A percentile compares a stretch with the other conserved stretches of the same genome.
These are phyloP conservation scores for Trichoderma afroharzianum DNA, from an alignment of 2,329 filamentous ascomycete species.

Conservation along the genomic window DNA sequence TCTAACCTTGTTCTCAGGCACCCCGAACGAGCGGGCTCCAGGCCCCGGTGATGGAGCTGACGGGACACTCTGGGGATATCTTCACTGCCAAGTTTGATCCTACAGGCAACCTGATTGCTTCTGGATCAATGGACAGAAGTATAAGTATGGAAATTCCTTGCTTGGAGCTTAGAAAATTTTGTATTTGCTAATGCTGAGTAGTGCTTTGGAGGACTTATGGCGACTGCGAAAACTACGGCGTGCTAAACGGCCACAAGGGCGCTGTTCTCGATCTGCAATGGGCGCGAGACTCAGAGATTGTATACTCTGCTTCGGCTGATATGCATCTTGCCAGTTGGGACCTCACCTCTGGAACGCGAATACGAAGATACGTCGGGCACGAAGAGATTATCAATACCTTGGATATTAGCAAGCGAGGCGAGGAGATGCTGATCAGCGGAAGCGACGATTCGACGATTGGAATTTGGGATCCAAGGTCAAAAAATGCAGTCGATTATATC, in stretches of 20 bases:
- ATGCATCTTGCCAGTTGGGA: conserved; percentile 95
- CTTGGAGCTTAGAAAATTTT: background rate
- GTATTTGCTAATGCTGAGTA: conserved; percentile 34
- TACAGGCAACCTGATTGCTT: conserved; percentile 83
- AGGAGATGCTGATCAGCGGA: conserved; percentile 84
- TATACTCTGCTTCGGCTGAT: conserved; percentile 92
- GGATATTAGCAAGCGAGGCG: conserved; percentile 83
- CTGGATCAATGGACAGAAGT: conserved; percentile 89
- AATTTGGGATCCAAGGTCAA: conserved; percentile 92
- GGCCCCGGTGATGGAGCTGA: conserved; percentile 90
- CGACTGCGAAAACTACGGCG: conserved; percentile 90
- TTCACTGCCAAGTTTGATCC: conserved; percentile 90
- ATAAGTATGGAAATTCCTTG: conserved; percentile 59
- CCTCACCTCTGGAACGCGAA: conserved; percentile 82
- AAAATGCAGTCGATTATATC: conserved; percentile 82
- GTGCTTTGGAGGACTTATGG: conserved; percentile 94
- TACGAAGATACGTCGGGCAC: conserved; percentile 87
- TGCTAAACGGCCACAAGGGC: conserved; percentile 83
- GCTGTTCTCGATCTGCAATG: conserved; percentile 91
- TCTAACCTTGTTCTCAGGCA: conserved; percentile 48
- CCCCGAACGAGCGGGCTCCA: conserved; percentile 78
- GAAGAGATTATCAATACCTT: conserved; percentile 94
- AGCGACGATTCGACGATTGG: conserved; percentile 93
- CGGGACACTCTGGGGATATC: conserved; percentile 78
- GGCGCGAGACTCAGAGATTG: conserved; percentile 87